Percentiles rank a stretch among this genome's conserved stretches.
These are phyloP conservation scores for Diaporthe aspalathi DNA, from an alignment of 2,329 filamentous ascomycete genomes.

Conservation along the genomic window DNA sequence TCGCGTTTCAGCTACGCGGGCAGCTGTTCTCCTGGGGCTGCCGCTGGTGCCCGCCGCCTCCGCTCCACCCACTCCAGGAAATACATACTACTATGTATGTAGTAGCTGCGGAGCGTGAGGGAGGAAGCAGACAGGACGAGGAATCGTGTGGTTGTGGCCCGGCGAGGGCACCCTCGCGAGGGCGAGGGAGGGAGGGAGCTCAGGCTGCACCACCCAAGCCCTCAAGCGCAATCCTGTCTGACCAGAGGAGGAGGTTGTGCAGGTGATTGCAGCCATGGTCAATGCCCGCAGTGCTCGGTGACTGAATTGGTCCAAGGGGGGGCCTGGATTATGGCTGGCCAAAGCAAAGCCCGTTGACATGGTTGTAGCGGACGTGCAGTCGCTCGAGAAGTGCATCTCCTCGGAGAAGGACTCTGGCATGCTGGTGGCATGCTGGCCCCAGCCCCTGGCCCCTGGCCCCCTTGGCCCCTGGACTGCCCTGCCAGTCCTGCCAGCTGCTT, in stretches of 20 bases:
- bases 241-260: constrained; percentile 19
- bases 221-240: constrained; percentile 15
- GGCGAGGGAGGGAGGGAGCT: background rate
- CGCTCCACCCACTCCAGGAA: background rate
- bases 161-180: constrained; percentile 6
- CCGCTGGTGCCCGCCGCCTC: constrained; percentile 17
- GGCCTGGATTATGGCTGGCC: constrained; percentile 7
- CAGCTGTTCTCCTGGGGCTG: constrained; percentile 13
- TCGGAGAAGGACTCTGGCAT: constrained; percentile 28
- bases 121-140: background rate
- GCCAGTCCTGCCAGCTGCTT: background rate
- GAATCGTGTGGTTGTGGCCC: constrained; percentile 1
- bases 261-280: background rate
- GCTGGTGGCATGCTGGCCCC: too few species aligned
- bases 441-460: too few species aligned
- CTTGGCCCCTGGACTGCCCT: too few species aligned
- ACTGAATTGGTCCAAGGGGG: constrained; percentile 16
- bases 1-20: constrained; percentile 10
- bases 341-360: constrained; percentile 25
- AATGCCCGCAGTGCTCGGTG: constrained; percentile 26
- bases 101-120: background rate
- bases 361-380: constrained; percentile 26
- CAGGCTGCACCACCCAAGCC: background rate
- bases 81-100: background rate
- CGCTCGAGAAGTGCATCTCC: constrained; percentile 22